Evolutionary conservation across 2,329 filamentous ascomycete genomes (phyloP).

Genomic region (Neoarthrinium moseri): DNA sequence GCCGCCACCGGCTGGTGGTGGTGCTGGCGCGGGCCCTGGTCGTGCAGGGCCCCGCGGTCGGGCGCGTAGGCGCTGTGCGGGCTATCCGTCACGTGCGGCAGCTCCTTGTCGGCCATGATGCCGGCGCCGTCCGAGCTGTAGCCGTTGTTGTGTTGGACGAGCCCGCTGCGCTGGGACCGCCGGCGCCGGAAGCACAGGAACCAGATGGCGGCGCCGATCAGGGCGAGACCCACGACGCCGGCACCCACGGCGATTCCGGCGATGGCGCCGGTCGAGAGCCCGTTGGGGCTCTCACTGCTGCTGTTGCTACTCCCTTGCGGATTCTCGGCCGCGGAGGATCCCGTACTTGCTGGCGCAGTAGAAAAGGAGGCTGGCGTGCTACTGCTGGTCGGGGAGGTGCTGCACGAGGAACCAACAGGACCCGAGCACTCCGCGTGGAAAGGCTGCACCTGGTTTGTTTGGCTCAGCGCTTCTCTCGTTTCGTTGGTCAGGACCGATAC

Average conservation of each 20-base stretch:
- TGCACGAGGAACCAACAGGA: not conserved
- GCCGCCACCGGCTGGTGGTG: constrained; percentile 15
- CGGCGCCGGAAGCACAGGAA: constrained; percentile 41
- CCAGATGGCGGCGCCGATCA: constrained; percentile 39
- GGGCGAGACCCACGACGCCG: constrained; percentile 24
- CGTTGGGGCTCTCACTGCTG: constrained; percentile 9
- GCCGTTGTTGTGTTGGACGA: constrained; percentile 13
- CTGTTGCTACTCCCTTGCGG: not conserved
- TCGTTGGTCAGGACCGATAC: no score
- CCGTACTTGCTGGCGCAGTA: not conserved
- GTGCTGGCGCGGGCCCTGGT: constrained; percentile 12
- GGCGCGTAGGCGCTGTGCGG: constrained; percentile 45
- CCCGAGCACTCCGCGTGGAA: not conserved
- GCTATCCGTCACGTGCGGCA: constrained; percentile 34
- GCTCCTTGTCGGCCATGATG: constrained; percentile 48
- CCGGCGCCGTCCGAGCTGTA: constrained; percentile 29
- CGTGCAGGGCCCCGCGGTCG: constrained; percentile 26
- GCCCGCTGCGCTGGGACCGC: constrained; percentile 17
- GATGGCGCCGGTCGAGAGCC: constrained; percentile 41
- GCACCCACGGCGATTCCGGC: constrained; percentile 46
- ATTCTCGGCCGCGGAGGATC: not conserved
- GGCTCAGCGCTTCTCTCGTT: not conserved
- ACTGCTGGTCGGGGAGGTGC: not conserved
- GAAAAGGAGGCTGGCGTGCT: not conserved
- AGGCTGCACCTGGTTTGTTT: not conserved